Evolutionary conservation across 805 yeast genomes (phyloP).

Genomic region (Pichia gijzeniarum): DNA sequence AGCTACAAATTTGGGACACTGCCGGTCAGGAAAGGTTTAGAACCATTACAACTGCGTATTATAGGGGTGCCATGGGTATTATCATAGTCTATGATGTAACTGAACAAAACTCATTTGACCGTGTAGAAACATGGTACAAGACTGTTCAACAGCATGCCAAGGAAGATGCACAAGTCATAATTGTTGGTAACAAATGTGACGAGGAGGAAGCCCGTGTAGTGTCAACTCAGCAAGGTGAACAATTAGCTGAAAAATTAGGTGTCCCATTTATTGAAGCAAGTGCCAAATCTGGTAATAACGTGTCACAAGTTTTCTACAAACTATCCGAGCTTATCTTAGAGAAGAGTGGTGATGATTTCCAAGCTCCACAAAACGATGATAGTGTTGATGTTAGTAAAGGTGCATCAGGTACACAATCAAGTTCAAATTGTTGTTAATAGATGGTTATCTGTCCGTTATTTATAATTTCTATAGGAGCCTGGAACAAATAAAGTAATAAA

Average conservation of each 20-base stretch:
- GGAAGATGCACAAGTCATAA: conserved; percentile 88
- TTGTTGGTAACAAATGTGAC: conserved; percentile 95
- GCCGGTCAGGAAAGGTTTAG: conserved; percentile 97
- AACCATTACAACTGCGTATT: conserved; percentile 89
- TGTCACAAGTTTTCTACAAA: conserved; percentile 85
- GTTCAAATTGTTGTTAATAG: conserved; percentile 26
- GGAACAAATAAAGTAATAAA: too few relatives aligned
- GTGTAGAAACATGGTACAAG: conserved; percentile 90
- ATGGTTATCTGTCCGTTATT: neutral
- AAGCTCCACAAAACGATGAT: conserved; percentile 21
- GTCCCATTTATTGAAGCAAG: conserved; percentile 93
- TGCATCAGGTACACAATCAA: conserved; percentile 9
- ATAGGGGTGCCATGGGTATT: conserved; percentile 86
- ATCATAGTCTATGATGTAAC: conserved; percentile 79
- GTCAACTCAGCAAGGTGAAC: conserved; percentile 83
- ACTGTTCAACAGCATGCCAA: conserved; percentile 96
- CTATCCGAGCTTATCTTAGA: conserved; percentile 84
- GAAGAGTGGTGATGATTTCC: conserved; percentile 45
- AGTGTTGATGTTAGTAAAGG: conserved; percentile 26
- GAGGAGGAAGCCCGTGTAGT: conserved; percentile 84
- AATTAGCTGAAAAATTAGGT: conserved; percentile 77
- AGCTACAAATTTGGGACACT: conserved; percentile 95
- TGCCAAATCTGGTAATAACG: conserved; percentile 90
- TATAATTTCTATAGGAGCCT: too few relatives aligned
- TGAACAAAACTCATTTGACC: conserved; percentile 86